Conservation (phyloP, 2,329 filamentous ascomycete genomes). For the Fusarium caatingaense region DNA sequence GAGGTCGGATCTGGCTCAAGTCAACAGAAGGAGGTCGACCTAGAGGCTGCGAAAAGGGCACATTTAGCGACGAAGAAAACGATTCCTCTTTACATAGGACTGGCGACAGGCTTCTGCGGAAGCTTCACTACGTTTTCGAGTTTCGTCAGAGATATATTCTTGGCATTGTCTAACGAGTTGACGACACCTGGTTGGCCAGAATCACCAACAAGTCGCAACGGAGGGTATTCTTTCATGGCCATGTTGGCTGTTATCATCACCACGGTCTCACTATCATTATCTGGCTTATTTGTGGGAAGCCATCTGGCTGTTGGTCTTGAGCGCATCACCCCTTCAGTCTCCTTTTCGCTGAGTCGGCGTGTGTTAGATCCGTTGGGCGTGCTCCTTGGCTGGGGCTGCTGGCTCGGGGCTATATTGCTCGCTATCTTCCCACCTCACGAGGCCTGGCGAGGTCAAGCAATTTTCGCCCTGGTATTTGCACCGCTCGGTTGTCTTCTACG, state of each 20-base stretch:
- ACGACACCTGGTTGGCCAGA: conserved; percentile 52
- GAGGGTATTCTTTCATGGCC: conserved; percentile 86
- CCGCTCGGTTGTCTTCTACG: conserved; percentile 81
- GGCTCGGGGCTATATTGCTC: conserved; percentile 81
- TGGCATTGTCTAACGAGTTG: conserved; percentile 81
- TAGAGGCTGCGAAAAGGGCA: conserved; percentile 63
- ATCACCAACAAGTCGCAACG: conserved; percentile 64
- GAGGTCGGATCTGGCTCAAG: conserved; percentile 48
- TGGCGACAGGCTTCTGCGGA: conserved; percentile 88
- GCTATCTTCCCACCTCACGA: conserved; percentile 77
- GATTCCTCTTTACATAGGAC: conserved; percentile 86
- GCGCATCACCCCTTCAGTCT: conserved; percentile 68
- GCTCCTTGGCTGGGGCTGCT: conserved; percentile 76
- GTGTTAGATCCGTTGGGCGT: conserved; percentile 73
- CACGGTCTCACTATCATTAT: conserved; percentile 77
- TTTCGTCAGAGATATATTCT: conserved; percentile 83
- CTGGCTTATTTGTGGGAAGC: conserved; percentile 76
- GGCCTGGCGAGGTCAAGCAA: conserved; percentile 78
- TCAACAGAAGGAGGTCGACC: conserved; percentile 46
- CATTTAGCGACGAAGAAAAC: conserved; percentile 80
- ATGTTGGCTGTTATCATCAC: conserved; percentile 78
- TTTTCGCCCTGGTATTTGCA: conserved; percentile 85
- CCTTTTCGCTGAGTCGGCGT: conserved; percentile 66
- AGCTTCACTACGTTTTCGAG: conserved; percentile 91
- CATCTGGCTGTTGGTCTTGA: conserved; percentile 77